Base-by-base conservation (phyloP, 2,329 filamentous ascomycete species). In the Talaromyces sp. region DNA sequence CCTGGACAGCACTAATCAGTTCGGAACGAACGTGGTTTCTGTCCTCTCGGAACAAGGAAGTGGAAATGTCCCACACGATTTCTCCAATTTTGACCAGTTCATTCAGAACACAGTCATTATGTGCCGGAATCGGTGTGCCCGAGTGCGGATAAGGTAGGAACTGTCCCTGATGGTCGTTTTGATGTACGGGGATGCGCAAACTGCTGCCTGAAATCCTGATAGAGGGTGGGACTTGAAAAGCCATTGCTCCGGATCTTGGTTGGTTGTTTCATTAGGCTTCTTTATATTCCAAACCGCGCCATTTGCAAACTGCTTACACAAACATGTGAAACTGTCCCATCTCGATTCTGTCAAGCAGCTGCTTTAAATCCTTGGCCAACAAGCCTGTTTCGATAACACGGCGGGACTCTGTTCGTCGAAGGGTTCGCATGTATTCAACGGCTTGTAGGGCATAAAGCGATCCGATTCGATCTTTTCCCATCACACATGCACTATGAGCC, bases 391-490 rank as follows among this genome's bases (percentile, higher is more conserved):
- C 4, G 62, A 62, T 9, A 61, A 52, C 15, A 53, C 65, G 4
- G 64, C 62, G 2, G 65, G 66, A 36, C 68, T 64, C 1, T 63
- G 28, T 67, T 55, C 69, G 67, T 56, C 66, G 61, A 55, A 64
- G 49, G 55, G 25, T 47, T 49, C 36, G 44, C 33, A 57, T 59
- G 52, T 44, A 55, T 57, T 57, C 59, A 25, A 61, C 69, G 8
- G 66, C 65, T 42, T 66, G 66, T 47, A 61, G 61, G n/a, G 65
- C 66, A 63, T 70, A 71, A 62, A 68, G 65, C 67, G 65, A 72
- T 51, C 65, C 70, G 56, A 67, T 58, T 53, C 68, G 68, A 60
- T 73, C 71, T 57, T 73, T 71, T 7, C 71, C 71, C 65, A 69
- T 71, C n/a, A 30, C 56, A 36, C 15, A 55, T 28, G 60, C 56